Evolutionary conservation across 202 grass and related monocot species (phyloP).

Genomic region (Setaria viridis): DNA sequence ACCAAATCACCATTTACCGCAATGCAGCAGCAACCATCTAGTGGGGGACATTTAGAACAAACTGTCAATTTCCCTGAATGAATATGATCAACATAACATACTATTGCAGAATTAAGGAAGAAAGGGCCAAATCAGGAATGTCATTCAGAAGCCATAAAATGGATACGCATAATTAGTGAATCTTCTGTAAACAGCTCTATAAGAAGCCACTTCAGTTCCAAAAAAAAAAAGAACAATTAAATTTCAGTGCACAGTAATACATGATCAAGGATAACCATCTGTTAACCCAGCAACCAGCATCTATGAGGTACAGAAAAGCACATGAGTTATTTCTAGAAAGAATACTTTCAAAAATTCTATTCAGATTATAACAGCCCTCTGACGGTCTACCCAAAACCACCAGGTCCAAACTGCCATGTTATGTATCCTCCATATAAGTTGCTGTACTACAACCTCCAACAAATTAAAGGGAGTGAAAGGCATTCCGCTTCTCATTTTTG

Average conservation of each 20-base stretch:
- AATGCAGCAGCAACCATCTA: constrained; percentile 97
- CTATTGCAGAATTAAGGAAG: constrained; percentile 4
- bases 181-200: constrained; percentile 1
- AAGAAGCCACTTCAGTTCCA: background rate
- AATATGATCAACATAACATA: background rate
- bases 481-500: background rate
- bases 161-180: constrained; percentile 6
- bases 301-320: constrained; percentile 6
- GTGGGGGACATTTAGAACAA: constrained; percentile 23
- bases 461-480: background rate
- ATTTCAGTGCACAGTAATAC: constrained; percentile 11
- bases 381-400: background rate
- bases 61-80: background rate
- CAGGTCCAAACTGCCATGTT: background rate
- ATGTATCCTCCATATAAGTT: background rate
- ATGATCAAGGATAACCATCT: background rate
- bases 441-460: background rate
- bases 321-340: background rate
- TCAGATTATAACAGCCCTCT: background rate
- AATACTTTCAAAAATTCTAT: constrained; percentile 2
- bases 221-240: constrained; percentile 18
- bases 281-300: background rate
- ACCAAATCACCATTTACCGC: constrained; percentile 90
- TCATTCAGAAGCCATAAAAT: constrained; percentile 2
- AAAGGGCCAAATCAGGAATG: background rate